Base-by-base conservation (phyloP, 805 yeast species). In the Danielia oregonensis region DNA sequence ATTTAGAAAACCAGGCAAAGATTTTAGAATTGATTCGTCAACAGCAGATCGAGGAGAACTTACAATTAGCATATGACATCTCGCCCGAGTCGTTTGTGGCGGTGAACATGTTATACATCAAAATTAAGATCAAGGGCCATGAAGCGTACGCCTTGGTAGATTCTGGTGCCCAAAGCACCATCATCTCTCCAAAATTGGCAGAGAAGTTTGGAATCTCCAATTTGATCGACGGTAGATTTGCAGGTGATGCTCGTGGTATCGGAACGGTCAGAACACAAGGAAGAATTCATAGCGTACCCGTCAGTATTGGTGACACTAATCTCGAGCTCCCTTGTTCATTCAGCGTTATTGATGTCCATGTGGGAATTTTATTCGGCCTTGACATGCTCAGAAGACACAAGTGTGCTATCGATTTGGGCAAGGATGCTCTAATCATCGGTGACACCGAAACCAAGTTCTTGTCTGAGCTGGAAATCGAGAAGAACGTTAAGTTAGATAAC, bases 111-210 rank as follows among this genome's bases (percentile, higher is more conserved):
- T 70, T 93, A 25, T 91, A 82, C 59, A 78, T 93, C 11, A 70
- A 79, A 36, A 70, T 87, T 26, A 81, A 77, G 45, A 82, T 91
- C 24, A 89, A 93, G 51, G 91, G 93, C 1, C 68, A 72, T 29
- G 79, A 81, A 15, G 82, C 88, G 3, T 86, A 86, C 55, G 97
- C 97, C 0, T 87, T 93, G 65, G 95, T 93, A 4, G 99, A 93
- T 56, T 79, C 97, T 0, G 98, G 99, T 2, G 97, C 99, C 0
- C 96, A 88, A 57, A 68, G 78, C 18, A 88, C 98, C 0, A 81
- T 93, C 26, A 77, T 93, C 52, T 79, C 88, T 21, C 84, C 94
- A 1, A 64, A 68, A 26, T 67, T 89, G 43, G 96, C 95, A 0
- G 84, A 82, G 42, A 63, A 68, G 30, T 76, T 89, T 39, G 84